Base-by-base conservation (phyloP, 495 filamentous ascomycete genomes). In the Xylona heveae region DNA sequence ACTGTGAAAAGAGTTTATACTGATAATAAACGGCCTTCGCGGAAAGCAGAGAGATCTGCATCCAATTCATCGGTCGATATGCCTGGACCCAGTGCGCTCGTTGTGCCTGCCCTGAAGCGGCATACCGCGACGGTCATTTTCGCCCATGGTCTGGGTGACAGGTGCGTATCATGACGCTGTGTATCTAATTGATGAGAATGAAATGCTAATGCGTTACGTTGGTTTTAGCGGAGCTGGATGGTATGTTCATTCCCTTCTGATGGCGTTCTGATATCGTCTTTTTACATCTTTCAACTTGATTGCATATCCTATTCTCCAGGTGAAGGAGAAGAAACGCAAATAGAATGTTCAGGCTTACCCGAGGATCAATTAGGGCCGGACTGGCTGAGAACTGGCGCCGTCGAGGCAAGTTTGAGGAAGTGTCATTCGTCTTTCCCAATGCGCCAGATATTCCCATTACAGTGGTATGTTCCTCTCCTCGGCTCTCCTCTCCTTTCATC, bases 61-160 rank as follows among this genome's bases (percentile, higher is more conserved):
- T n/a, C n/a, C n/a, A n/a, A n/a, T n/a, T n/a, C n/a, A n/a, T n/a
- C n/a, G n/a, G n/a, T n/a, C n/a, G n/a, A n/a, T n/a, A n/a, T n/a
- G n/a, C n/a, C n/a, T n/a, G n/a, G n/a, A n/a, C n/a, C n/a, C n/a
- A n/a, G n/a, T 38, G 70, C 78, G 5, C 58, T 85, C 29, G 59
- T 92, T 5, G 74, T 94, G 40, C 81, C 82, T 10, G 83, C 88
- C n/a, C 60, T 82, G 27, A 80, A 68, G 46, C 76, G 70, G 43
- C 85, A 94, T 49, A 94, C 88, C 24, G 81, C 85, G 20, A 93
- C 85, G 2, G 78, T 93, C 41, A 94, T 97, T 45, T 78, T 90
- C 55, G 62, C 80, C 28, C 88, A 97, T 45, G 88, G 88, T 5
- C 61, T 94, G 17, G 88, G 88, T 19, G 82, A 92, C 46, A 76